Base-by-base conservation (phyloP, 2,329 filamentous ascomycete genomes). In the Hypoxylon sp. region DNA sequence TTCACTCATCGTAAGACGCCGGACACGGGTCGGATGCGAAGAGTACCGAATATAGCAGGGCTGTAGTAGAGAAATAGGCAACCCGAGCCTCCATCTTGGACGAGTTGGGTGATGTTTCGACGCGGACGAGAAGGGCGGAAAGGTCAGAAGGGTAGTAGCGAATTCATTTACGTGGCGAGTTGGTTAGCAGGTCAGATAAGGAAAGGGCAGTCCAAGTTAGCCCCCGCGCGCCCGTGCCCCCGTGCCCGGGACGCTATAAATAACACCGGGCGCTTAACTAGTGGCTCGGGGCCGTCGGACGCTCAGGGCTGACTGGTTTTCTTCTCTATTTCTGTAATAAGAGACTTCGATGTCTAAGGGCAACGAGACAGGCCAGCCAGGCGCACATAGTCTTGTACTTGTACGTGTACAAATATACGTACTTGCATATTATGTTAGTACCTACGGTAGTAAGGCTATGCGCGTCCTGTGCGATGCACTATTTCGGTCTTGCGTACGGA, bases 1-100 rank as follows among this genome's bases (percentile, higher is more conserved):
- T 62, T 55, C 55, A 51, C 58, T 55, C 51, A 52, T 11, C 13
- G 17, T 45, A 29, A 35, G 54, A 54, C 46, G 23, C 59, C 48
- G 45, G 41, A 59, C 49, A 17, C 33, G 59, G 51, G n/a, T n/a
- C n/a, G n/a, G n/a, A n/a, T n/a, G n/a, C n/a, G n/a, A n/a, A n/a
- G n/a, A n/a, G n/a, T n/a, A n/a, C n/a, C n/a, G 53, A 59, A 4
- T 56, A 48, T 20, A 37, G 42, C 11, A 48, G 38, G 18, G 33
- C 47, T 45, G 13, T 54, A 29, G 24, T 49, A 52, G 26, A 48
- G 24, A 49, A 27, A 53, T 27, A 13, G 11, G 47, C 38, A 51
- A 54, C 47, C 58, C 49, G 8, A 51, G 41, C 31, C 20, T 47
- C 31, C 31, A 35, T 26, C 31, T 47, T 54, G 23, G 46, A 41